These are phyloP conservation scores for Chenopodium formosanum DNA, from an alignment of 148 eudicot genomes.

Conservation along the genomic window DNA sequence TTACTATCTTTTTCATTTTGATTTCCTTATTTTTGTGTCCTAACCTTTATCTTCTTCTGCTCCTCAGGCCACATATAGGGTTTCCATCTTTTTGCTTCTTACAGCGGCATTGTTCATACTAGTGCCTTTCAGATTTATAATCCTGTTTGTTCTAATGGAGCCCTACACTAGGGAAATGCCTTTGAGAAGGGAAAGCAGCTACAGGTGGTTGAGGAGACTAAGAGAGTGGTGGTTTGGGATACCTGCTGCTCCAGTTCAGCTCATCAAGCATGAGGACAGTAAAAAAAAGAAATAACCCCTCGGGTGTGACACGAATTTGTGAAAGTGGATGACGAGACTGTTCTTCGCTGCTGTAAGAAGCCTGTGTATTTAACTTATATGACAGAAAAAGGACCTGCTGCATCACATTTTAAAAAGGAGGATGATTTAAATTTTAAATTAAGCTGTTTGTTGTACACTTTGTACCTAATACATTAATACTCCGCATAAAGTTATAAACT, in stretches of 20 bases:
- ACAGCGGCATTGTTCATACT: conserved; percentile 43
- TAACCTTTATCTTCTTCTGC: not conserved
- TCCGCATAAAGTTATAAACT: no score
- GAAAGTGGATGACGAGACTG: not conserved
- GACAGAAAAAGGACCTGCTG: not conserved
- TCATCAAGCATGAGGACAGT: conserved; percentile 53
- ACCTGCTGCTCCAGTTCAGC: conserved; percentile 85
- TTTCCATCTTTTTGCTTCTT: conserved; percentile 44
- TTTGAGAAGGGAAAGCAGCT: conserved; percentile 55
- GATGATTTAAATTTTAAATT: no score
- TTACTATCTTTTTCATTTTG: no score
- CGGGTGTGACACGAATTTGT: not conserved
- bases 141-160: conserved; percentile 43
- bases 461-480: no score
- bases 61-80: conserved; percentile 68
- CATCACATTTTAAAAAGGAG: no score
- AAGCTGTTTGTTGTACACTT: no score
- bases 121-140: conserved; percentile 47
- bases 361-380: not conserved
- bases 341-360: not conserved
- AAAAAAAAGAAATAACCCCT: conserved; percentile 54
- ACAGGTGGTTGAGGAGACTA: conserved; percentile 56
- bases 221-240: conserved; percentile 86
- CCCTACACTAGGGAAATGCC: conserved; percentile 77
- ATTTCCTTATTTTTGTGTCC: not conserved